phyloP scores from a whole-genome alignment of 805 yeast genomes.

The Candida odintsovae region DNA sequence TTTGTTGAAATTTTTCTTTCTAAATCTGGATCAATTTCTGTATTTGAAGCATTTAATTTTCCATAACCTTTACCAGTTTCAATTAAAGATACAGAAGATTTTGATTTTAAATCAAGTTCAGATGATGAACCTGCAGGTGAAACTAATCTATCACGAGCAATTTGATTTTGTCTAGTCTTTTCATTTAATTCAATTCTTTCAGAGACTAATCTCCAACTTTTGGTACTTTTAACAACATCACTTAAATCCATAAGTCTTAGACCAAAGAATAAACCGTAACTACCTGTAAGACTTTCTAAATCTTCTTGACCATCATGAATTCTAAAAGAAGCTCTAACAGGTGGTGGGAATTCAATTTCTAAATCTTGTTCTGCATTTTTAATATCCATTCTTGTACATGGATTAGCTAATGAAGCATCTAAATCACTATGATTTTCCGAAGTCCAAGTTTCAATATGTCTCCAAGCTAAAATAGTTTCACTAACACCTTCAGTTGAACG shows the following conservation, averaged over 20 bases:
- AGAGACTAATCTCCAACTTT: conserved; percentile 77
- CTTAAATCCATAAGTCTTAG: conserved; percentile 75
- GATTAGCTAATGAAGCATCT: conserved; percentile 66
- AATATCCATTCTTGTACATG: conserved; percentile 77
- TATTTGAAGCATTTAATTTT: conserved; percentile 13
- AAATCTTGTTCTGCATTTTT: conserved; percentile 80
- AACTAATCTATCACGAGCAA: conserved; percentile 18
- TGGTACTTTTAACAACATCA: conserved; percentile 72
- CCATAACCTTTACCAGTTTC: conserved; percentile 27
- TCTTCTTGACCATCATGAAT: conserved; percentile 90
- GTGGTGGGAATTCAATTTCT: conserved; percentile 66
- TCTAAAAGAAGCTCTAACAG: conserved; percentile 73
- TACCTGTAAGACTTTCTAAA: conserved; percentile 64
- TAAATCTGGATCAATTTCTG: conserved; percentile 12
- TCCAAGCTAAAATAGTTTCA: conserved; percentile 77
- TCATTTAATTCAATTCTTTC: conserved; percentile 29
- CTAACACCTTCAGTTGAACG: conserved; percentile 57
- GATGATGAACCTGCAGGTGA: conserved; percentile 23
- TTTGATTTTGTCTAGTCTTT: conserved; percentile 18
- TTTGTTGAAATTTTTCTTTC: conserved; percentile 16
- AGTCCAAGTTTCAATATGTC: conserved; percentile 83
- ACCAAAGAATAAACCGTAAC: conserved; percentile 74
- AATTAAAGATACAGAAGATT: conserved; percentile 18
- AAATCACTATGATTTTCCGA: conserved; percentile 75
- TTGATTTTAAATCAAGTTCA: conserved; percentile 13